A percentile compares a stretch with the other conserved stretches of the same genome.
Evolutionary conservation across 2,329 filamentous ascomycete species (phyloP).

Genomic region (Xylaria sp.): DNA sequence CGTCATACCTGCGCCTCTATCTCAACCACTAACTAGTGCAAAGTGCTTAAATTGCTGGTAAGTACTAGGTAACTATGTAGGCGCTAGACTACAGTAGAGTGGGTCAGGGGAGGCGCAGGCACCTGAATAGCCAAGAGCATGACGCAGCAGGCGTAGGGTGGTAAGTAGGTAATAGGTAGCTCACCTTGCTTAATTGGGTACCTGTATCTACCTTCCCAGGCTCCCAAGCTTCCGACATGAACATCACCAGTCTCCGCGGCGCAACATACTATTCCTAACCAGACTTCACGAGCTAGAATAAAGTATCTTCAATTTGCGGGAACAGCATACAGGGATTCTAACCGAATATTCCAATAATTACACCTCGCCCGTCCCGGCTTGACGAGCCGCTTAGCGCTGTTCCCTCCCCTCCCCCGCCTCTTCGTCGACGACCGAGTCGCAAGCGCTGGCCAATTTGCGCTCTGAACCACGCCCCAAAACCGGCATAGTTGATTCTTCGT

Average conservation of each 20-base stretch:
- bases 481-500: conserved; percentile 20
- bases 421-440: conserved; percentile 34
- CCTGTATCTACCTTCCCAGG: conserved; percentile 32
- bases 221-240: conserved; percentile 36
- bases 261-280: conserved; percentile 20
- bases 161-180: conserved; percentile 16
- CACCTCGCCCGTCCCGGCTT: conserved; percentile 12
- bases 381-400: conserved; percentile 22
- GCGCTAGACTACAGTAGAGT: background rate
- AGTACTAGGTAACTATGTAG: background rate
- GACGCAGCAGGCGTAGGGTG: conserved; percentile 16
- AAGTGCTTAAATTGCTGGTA: background rate
- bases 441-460: conserved; percentile 25
- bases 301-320: conserved; percentile 23
- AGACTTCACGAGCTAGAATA: conserved; percentile 7
- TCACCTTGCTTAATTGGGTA: conserved; percentile 30
- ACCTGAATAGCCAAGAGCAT: conserved; percentile 12
- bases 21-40: background rate
- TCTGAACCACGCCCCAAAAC: conserved; percentile 28
- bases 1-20: background rate
- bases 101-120: conserved; percentile 20
- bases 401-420: conserved; percentile 46
- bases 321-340: background rate
- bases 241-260: conserved; percentile 31
- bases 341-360: conserved; percentile 8